Evolutionary conservation across 352 stramenopile species (phyloP).

Genomic region (Globisporangium irregulare): DNA sequence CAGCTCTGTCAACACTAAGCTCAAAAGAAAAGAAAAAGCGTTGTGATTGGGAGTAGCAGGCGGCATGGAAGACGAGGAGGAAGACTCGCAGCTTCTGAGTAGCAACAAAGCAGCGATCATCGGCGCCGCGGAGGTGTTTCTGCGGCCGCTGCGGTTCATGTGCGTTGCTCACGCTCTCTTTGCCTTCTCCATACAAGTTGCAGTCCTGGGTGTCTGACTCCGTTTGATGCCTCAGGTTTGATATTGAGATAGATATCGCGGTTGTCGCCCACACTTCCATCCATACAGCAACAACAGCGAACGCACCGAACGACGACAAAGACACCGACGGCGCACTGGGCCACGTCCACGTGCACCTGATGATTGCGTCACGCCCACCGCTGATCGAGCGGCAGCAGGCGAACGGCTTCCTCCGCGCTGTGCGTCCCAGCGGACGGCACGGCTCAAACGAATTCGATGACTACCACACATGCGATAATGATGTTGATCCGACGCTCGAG

Average conservation of each 20-base stretch:
- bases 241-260: constrained; percentile 43
- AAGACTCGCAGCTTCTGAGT: neutral
- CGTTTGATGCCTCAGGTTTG: constrained; percentile 26
- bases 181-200: neutral
- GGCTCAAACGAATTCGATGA: constrained; percentile 9
- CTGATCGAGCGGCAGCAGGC: constrained; percentile 36
- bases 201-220: neutral
- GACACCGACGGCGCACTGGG: constrained; percentile 11
- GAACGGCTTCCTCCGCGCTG: constrained; percentile 36
- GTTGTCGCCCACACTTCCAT: constrained; percentile 6
- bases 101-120: constrained; percentile 22
- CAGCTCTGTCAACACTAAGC: neutral
- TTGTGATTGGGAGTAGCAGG: neutral
- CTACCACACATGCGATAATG: constrained; percentile 2
- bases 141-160: constrained; percentile 55
- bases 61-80: constrained; percentile 11
- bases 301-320: neutral
- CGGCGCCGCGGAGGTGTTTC: constrained; percentile 38
- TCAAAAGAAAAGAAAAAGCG: too few species aligned
- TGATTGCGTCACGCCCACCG: constrained; percentile 26
- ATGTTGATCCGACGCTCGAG: neutral
- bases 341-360: constrained; percentile 43
- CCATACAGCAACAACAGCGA: neutral
- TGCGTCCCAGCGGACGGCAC: constrained; percentile 9
- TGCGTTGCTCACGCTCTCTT: constrained; percentile 13